Conservation (phyloP, 2,329 filamentous ascomycete species). For the Apiospora aurea region DNA sequence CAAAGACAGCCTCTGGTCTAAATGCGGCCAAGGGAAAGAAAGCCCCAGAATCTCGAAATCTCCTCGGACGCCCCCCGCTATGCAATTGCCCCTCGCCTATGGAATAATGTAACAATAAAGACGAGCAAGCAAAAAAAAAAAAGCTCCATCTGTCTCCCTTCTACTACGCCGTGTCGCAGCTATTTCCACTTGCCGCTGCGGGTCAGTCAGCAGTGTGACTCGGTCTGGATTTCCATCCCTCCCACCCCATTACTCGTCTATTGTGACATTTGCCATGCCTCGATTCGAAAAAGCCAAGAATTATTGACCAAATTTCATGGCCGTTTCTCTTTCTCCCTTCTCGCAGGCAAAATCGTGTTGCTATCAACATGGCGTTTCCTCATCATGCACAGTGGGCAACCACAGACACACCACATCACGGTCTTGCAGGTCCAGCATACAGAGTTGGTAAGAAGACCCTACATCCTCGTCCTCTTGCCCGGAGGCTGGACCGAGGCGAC, state of each 20-base stretch:
- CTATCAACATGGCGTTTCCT: not conserved
- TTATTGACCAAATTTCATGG: not conserved
- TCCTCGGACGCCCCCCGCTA: constrained; percentile 7
- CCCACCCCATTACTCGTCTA: not conserved
- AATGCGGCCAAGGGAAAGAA: not conserved
- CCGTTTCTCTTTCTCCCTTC: not conserved
- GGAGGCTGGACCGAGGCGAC: constrained; percentile 15
- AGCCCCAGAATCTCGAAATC: constrained; percentile 3
- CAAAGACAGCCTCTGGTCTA: not conserved
- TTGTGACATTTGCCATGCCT: too few relatives aligned
- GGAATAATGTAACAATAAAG: constrained; percentile 8
- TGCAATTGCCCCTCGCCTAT: not conserved
- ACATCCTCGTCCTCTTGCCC: constrained; percentile 10
- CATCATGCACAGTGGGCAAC: constrained; percentile 32
- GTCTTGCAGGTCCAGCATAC: constrained; percentile 3
- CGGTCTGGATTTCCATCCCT: not conserved
- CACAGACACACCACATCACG: constrained; percentile 8
- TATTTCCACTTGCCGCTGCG: not conserved
- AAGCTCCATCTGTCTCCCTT: not conserved
- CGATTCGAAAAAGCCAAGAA: not conserved
- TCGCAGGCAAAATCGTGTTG: not conserved
- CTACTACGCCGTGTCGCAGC: not conserved
- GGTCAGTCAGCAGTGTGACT: not conserved
- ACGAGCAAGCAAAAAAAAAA: not conserved
- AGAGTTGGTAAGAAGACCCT: constrained; percentile 8